Conservation (phyloP, 768 basidiomycete species). For the Trametes meyenii region DNA sequence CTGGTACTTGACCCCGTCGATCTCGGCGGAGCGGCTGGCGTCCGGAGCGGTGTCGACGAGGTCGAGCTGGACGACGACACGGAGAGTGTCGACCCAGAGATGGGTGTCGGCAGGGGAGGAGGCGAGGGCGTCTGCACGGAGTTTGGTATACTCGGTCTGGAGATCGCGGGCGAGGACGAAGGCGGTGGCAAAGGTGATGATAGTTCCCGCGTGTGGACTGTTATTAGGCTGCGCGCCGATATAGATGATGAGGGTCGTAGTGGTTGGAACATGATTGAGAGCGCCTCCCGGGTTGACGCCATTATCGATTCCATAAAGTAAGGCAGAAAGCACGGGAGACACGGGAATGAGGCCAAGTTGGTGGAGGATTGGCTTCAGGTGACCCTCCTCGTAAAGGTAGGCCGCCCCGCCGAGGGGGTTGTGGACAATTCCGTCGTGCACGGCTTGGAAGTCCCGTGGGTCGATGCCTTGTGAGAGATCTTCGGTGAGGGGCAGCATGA, state of each 20-base stretch:
- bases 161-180: slow-evolving; percentile 32
- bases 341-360: slow-evolving; percentile 11
- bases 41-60: slow-evolving; percentile 37
- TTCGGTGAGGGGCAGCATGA: no score
- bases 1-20: slow-evolving; percentile 31
- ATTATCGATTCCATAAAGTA: no score
- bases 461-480: background rate
- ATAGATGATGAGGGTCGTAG: slow-evolving; percentile 23
- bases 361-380: slow-evolving; percentile 13
- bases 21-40: background rate
- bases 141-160: slow-evolving; percentile 7
- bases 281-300: no score
- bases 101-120: background rate
- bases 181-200: slow-evolving; percentile 32
- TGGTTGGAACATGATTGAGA: no score
- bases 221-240: slow-evolving; percentile 40
- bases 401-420: slow-evolving; percentile 32
- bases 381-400: slow-evolving; percentile 27
- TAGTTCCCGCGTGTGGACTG: slow-evolving; percentile 36
- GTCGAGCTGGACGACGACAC: slow-evolving; percentile 27
- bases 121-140: slow-evolving; percentile 14
- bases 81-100: slow-evolving; percentile 6
- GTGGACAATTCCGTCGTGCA: slow-evolving; percentile 30
- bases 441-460: background rate
- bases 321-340: no score